phyloP scores from a whole-genome alignment of 192 early-diverging fungal species.

The Umbelopsis ramanniana region DNA sequence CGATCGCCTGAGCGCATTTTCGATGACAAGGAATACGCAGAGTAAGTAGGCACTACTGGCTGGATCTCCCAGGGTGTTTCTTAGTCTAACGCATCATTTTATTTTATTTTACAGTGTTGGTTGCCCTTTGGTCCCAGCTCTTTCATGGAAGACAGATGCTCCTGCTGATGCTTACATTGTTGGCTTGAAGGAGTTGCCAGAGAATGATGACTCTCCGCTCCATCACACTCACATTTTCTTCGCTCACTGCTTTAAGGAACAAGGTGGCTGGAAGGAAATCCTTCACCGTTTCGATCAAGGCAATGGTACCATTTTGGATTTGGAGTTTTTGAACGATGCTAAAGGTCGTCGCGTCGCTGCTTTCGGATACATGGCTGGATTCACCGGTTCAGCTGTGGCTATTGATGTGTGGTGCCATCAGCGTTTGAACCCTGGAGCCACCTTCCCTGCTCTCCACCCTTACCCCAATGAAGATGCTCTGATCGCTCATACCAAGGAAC shows the following conservation, averaged over 20 bases:
- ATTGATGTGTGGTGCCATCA: conserved; percentile 93
- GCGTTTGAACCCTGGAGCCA: conserved; percentile 53
- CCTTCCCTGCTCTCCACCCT: conserved; percentile 79
- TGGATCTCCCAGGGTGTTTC: background rate
- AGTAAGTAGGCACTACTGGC: conserved; percentile 52
- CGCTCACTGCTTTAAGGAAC: conserved; percentile 97
- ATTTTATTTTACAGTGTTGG: conserved; percentile 60
- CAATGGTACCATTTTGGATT: conserved; percentile 86
- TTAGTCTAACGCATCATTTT: background rate
- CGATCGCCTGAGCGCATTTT: conserved; percentile 83
- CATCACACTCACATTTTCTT: conserved; percentile 96
- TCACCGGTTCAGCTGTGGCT: conserved; percentile 91
- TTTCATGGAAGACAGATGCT: conserved; percentile 83
- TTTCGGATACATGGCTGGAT: conserved; percentile 97
- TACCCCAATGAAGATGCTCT: conserved; percentile 85
- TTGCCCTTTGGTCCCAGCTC: conserved; percentile 75
- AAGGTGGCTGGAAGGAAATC: conserved; percentile 93
- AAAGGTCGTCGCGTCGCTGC: conserved; percentile 91
- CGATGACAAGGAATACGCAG: conserved; percentile 83
- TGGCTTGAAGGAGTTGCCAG: conserved; percentile 96
- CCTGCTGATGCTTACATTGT: conserved; percentile 93
- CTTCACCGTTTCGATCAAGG: conserved; percentile 84
- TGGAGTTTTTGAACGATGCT: conserved; percentile 92
- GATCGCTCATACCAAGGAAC: conserved; percentile 70
- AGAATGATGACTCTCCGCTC: conserved; percentile 88